Evolutionary conservation across 352 stramenopile genomes (phyloP).

Genomic region (Blastocystis sp.): DNA sequence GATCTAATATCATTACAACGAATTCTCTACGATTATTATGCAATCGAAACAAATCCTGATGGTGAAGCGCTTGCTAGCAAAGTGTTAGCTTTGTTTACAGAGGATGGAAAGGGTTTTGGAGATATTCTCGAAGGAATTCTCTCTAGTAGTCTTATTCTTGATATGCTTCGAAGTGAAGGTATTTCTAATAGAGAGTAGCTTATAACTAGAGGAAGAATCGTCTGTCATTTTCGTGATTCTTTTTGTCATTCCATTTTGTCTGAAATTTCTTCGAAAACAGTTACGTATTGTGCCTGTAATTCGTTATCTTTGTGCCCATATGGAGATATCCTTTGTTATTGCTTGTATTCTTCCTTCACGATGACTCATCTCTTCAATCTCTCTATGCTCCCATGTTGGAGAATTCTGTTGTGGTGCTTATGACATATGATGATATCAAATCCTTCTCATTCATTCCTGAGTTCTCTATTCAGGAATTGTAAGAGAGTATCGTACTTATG

Average conservation of each 20-base stretch:
- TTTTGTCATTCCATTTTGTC: conserved; percentile 13
- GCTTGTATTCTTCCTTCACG: not conserved
- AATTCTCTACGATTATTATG: conserved; percentile 1
- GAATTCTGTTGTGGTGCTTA: conserved; percentile 23
- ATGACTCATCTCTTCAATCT: conserved; percentile 1
- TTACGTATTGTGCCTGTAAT: not conserved
- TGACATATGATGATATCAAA: conserved; percentile 43
- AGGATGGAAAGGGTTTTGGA: not conserved
- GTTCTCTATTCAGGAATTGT: conserved; percentile 24
- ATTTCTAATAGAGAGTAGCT: not conserved
- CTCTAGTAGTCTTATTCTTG: not conserved
- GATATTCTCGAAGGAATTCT: conserved; percentile 24
- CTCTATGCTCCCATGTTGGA: conserved; percentile 30
- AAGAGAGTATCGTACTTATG: not conserved
- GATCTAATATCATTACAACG: not conserved
- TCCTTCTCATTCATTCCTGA: conserved; percentile 16
- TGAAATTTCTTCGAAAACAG: not conserved
- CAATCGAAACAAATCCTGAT: not conserved
- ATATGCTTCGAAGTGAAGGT: conserved; percentile 17
- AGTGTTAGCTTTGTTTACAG: not conserved
- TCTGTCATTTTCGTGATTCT: not conserved
- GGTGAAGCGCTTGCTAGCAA: not conserved
- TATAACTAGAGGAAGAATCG: not conserved
- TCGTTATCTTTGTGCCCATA: not conserved
- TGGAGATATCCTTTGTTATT: not conserved